These are phyloP conservation scores for Rhizopogon sp. DNA, from an alignment of 768 basidiomycete genomes.

Conservation along the genomic window DNA sequence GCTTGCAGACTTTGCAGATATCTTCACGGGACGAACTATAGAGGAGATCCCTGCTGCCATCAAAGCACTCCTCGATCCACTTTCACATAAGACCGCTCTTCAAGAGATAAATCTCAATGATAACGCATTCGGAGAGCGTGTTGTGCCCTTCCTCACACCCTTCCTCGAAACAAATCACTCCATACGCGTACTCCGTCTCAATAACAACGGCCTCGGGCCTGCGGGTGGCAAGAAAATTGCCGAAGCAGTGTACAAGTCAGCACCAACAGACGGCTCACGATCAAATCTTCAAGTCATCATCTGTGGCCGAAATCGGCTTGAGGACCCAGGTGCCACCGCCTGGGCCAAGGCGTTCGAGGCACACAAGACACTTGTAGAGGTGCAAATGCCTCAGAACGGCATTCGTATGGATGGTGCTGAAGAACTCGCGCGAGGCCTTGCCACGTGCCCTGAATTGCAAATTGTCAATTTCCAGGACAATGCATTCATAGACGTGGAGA, in stretches of 20 bases:
- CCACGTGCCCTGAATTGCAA: constrained; percentile 59
- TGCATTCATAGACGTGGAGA: constrained; percentile 60
- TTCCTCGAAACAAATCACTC: constrained; percentile 80
- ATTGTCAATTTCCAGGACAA: constrained; percentile 92
- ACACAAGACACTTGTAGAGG: constrained; percentile 76
- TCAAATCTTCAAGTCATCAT: constrained; percentile 78
- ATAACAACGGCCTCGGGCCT: constrained; percentile 96
- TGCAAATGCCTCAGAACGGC: constrained; percentile 97
- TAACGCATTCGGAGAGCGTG: constrained; percentile 95
- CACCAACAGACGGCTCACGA: constrained; percentile 59
- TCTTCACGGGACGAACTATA: constrained; percentile 96
- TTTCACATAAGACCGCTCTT: constrained; percentile 75
- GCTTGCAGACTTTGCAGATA: constrained; percentile 95
- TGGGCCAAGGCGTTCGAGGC: constrained; percentile 90
- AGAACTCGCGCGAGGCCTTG: constrained; percentile 70
- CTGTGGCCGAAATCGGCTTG: constrained; percentile 94
- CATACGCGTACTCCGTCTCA: constrained; percentile 82
- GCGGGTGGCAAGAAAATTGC: constrained; percentile 85
- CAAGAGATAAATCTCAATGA: constrained; percentile 89
- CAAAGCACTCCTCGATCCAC: constrained; percentile 80
- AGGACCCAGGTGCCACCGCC: constrained; percentile 76
- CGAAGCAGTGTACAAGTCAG: constrained; percentile 75
- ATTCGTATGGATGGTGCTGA: constrained; percentile 90
- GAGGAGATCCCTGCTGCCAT: constrained; percentile 91
- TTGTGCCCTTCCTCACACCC: constrained; percentile 88